Percentiles rank a stretch among this genome's conserved stretches.
phyloP scores from a whole-genome alignment of 1,284 basidiomycete species.

The Takashimella koratensis region DNA sequence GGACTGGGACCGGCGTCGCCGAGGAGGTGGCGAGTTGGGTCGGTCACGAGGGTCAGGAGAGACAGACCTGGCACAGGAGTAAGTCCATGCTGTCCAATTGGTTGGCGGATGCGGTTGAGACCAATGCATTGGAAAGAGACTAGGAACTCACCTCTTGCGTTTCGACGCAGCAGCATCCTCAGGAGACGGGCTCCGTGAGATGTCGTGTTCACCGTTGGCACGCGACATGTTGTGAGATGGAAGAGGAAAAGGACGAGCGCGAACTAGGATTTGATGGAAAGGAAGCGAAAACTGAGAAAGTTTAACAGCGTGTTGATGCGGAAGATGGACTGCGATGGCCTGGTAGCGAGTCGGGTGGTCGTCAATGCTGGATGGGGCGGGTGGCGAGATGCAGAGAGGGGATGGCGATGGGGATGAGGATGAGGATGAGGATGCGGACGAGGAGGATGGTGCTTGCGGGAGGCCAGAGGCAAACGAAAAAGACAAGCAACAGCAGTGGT shows the following conservation, averaged over 20 bases:
- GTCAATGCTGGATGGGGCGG: no score
- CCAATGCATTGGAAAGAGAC: no score
- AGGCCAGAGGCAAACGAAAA: no score
- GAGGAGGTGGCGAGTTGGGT: slow-evolving; percentile 44
- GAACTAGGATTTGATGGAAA: slow-evolving; percentile 10
- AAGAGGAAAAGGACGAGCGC: slow-evolving; percentile 4
- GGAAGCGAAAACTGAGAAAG: slow-evolving; percentile 9
- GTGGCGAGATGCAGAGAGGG: not conserved
- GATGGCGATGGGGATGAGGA: no score
- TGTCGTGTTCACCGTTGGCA: not conserved
- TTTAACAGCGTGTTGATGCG: no score
- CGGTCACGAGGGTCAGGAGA: slow-evolving; percentile 42
- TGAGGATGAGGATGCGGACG: not conserved
- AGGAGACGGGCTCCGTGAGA: slow-evolving; percentile 14
- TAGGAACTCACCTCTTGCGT: slow-evolving; percentile 43
- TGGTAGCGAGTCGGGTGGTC: no score
- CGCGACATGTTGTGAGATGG: not conserved
- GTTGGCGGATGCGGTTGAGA: not conserved
- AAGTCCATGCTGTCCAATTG: no score
- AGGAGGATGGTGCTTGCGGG: not conserved
- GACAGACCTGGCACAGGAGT: slow-evolving; percentile 27
- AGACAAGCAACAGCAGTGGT: no score
- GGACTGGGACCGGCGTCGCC: slow-evolving; percentile 42
- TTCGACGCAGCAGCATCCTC: slow-evolving; percentile 32
- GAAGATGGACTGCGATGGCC: no score